These are phyloP conservation scores for Ampelomyces quisqualis DNA, from an alignment of 2,329 filamentous ascomycete genomes.

Conservation along the genomic window DNA sequence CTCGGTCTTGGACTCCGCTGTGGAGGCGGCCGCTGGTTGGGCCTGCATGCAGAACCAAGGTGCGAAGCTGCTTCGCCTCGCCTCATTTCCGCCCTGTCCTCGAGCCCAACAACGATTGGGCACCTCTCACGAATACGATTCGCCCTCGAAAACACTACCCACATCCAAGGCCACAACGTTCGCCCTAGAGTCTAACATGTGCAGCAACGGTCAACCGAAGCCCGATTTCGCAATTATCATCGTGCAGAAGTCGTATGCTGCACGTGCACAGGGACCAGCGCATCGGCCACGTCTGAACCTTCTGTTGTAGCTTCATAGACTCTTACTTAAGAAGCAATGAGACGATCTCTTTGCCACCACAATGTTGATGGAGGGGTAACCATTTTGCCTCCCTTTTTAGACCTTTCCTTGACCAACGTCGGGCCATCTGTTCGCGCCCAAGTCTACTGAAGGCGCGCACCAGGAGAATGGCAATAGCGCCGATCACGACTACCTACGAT, in stretches of 20 bases:
- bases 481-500: not conserved
- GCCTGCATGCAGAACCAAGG: slow-evolving; percentile 24
- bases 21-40: slow-evolving; percentile 22
- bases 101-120: slow-evolving; percentile 26
- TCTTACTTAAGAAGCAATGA: slow-evolving; percentile 14
- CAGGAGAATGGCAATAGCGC: not conserved
- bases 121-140: not conserved
- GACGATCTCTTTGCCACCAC: slow-evolving; percentile 33
- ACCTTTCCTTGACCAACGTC: slow-evolving; percentile 4
- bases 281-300: slow-evolving; percentile 25
- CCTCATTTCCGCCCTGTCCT: slow-evolving; percentile 31
- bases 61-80: slow-evolving; percentile 24
- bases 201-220: not conserved
- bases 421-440: not conserved
- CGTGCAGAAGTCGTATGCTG: slow-evolving; percentile 8
- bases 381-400: slow-evolving; percentile 3
- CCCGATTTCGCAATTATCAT: slow-evolving; percentile 4
- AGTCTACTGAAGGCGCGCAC: not conserved
- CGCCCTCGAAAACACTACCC: slow-evolving; percentile 11
- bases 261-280: slow-evolving; percentile 13
- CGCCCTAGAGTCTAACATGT: slow-evolving; percentile 6
- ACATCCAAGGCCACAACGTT: slow-evolving; percentile 7
- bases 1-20: slow-evolving; percentile 6
- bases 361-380: slow-evolving; percentile 2
- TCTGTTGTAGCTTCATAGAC: too few species aligned